Conservation (phyloP, 148 eudicot genomes). For the Rhododendron simsii region DNA sequence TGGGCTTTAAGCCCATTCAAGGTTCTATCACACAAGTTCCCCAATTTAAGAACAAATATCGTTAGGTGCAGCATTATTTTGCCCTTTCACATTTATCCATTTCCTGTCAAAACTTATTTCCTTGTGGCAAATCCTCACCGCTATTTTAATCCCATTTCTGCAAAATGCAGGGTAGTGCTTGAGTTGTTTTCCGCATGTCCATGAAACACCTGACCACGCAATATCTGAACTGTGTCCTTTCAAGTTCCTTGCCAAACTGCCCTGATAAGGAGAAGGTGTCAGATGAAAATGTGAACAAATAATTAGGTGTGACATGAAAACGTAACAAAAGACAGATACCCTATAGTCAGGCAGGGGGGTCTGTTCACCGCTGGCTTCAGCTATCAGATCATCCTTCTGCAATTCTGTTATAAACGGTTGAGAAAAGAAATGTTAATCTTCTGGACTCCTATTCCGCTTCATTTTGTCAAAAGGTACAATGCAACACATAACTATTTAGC, state of each 20-base stretch:
- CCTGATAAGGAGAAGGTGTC: slow-evolving; percentile 33
- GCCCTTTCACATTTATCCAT: not conserved
- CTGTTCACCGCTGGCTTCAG: slow-evolving; percentile 29
- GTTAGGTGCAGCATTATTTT: not conserved
- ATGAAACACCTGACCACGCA: slow-evolving; percentile 76
- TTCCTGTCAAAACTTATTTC: not conserved
- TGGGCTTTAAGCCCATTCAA: slow-evolving; percentile 1
- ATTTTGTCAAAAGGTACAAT: not conserved
- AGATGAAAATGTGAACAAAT: not conserved
- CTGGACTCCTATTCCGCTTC: not conserved
- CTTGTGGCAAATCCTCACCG: slow-evolving; percentile 39
- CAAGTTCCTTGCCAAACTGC: slow-evolving; percentile 45
- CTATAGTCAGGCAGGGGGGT: slow-evolving; percentile 34
- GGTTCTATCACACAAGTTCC: not conserved
- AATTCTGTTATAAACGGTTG: slow-evolving; percentile 41
- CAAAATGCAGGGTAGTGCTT: slow-evolving; percentile 76
- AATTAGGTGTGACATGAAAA: not conserved
- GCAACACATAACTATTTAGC: not conserved
- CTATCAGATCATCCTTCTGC: slow-evolving; percentile 39
- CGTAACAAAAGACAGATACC: slow-evolving; percentile 33
- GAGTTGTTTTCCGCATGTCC: slow-evolving; percentile 88
- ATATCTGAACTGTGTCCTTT: slow-evolving; percentile 56
- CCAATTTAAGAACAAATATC: not conserved
- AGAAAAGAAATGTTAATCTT: not conserved
- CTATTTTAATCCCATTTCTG: slow-evolving; percentile 71